Evolutionary conservation across 768 basidiomycete species (phyloP), one percentile per base, ranked within the genome.

Genomic region (Termitomyces sp.): DNA sequence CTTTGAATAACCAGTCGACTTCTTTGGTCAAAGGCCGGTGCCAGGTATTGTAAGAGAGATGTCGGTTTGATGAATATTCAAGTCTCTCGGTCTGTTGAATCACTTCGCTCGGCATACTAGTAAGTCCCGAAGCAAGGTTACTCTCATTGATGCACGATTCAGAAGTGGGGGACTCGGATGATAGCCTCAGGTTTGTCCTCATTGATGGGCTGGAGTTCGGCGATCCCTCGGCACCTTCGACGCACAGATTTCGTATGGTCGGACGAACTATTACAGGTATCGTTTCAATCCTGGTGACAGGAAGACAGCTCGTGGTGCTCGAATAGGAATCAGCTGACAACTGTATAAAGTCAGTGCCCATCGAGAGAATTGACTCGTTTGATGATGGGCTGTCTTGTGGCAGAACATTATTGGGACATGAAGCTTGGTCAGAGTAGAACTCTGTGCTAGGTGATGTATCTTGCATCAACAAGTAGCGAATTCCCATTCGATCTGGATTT

Each of bases 1-100:
- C 53, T 38, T 18, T 18, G 4, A 54, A 54, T 40, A 54, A 40
- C 53, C 53, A 54, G 18, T 54, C 53, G 24, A 54, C 53, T 16
- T 54, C 38, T 28, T 16, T 24, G 5, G 38, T 54, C 16, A 54
- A 40, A 39, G 38, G 38, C n/a, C 2, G 11, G 12, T 20, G 33
- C 11, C 24, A 28, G 9, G 24, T 9, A 12, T 6, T 18, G n/a
- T 20, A 38, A 38, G 53, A 39, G 24, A 11, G 38, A 40, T 28
- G 38, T n/a, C 24, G 4, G 22, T 39, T 24, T 12, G 53, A 24
- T 18, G 38, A n/a, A 39, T 40, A 1, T 28, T 40, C 24, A 7
- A 54, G 16, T 4, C 2, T 18, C 24, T 8, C 3, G 11, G 7
- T 24, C 1, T 39, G 38, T 40, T 28, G 22, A 28, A 28, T 4